A percentile compares a stretch with the other conserved stretches of the same genome.
Evolutionary conservation across 2,329 filamentous ascomycete species (phyloP).

Genomic region (Pyricularia grisea): DNA sequence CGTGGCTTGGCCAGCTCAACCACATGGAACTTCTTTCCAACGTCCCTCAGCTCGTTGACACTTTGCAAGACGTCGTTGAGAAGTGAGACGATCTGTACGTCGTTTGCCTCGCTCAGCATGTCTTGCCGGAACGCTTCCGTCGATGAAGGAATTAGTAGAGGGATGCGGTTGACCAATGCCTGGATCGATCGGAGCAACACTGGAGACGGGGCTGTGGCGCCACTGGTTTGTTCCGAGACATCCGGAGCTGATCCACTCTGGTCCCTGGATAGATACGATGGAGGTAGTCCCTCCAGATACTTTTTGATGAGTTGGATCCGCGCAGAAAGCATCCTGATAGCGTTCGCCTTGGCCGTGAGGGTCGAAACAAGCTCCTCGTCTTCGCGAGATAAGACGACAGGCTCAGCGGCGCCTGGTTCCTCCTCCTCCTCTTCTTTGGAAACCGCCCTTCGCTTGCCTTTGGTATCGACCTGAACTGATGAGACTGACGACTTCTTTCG

Average conservation of each 20-base stretch:
- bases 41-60: conserved; percentile 58
- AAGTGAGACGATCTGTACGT: conserved; percentile 64
- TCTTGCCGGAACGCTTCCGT: conserved; percentile 57
- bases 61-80: conserved; percentile 67
- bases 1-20: conserved; percentile 34
- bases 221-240: conserved; percentile 21
- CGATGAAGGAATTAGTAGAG: conserved; percentile 68
- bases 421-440: conserved; percentile 16
- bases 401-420: conserved; percentile 20
- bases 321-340: conserved; percentile 83
- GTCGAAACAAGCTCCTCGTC: conserved; percentile 54
- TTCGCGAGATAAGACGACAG: conserved; percentile 41
- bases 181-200: conserved; percentile 80
- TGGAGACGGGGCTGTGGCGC: conserved; percentile 41
- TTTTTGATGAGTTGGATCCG: conserved; percentile 61
- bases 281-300: conserved; percentile 69
- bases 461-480: conserved; percentile 33
- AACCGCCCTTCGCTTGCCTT: conserved; percentile 36
- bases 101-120: conserved; percentile 68
- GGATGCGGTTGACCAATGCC: conserved; percentile 73
- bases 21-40: conserved; percentile 64
- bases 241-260: conserved; percentile 29
- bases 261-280: conserved; percentile 39
- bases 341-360: conserved; percentile 82
- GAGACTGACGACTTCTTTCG: conserved; percentile 11